Evolutionary conservation across 2,329 filamentous ascomycete genomes (phyloP).

Genomic region (Fusarium subtropicale): DNA sequence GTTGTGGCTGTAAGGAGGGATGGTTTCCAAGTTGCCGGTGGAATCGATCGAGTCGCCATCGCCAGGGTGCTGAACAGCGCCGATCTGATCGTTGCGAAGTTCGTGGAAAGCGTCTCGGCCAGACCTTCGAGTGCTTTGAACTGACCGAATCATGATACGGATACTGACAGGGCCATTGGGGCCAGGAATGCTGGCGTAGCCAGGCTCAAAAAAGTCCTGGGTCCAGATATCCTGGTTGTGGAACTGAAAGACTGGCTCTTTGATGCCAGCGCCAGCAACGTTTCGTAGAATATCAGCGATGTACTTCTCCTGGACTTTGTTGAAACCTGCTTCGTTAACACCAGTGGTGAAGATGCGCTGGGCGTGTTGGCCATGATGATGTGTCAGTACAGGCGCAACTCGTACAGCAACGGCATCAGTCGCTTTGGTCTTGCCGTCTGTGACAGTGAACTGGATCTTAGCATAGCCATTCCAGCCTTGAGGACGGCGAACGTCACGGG

Average conservation of each 20-base stretch:
- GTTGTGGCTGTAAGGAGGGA: conserved; percentile 49
- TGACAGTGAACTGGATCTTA: conserved; percentile 48
- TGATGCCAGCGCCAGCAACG: conserved; percentile 10
- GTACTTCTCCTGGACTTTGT: neutral
- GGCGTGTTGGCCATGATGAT: conserved; percentile 52
- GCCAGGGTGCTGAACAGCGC: conserved; percentile 47
- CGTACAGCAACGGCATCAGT: conserved; percentile 49
- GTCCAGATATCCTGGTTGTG: conserved; percentile 47
- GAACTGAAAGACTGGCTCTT: conserved; percentile 24
- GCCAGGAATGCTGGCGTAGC: conserved; percentile 55
- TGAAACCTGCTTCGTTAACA: neutral
- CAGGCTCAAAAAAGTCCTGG: conserved; percentile 56
- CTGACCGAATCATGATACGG: conserved; percentile 50
- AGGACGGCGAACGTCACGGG: conserved; percentile 45
- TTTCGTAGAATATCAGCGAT: conserved; percentile 15
- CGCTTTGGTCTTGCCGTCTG: conserved; percentile 28
- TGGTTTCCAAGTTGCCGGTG: conserved; percentile 53
- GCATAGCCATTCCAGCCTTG: conserved; percentile 47
- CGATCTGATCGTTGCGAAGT: conserved; percentile 45
- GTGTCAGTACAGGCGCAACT: conserved; percentile 52
- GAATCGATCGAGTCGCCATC: conserved; percentile 39
- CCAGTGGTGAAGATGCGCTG: conserved; percentile 39
- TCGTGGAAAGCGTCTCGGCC: conserved; percentile 50
- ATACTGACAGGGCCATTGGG: conserved; percentile 49
- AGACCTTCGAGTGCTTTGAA: conserved; percentile 44